Evolutionary conservation across 2,329 filamentous ascomycete genomes (phyloP).

Genomic region (Alternaria brassicae): DNA sequence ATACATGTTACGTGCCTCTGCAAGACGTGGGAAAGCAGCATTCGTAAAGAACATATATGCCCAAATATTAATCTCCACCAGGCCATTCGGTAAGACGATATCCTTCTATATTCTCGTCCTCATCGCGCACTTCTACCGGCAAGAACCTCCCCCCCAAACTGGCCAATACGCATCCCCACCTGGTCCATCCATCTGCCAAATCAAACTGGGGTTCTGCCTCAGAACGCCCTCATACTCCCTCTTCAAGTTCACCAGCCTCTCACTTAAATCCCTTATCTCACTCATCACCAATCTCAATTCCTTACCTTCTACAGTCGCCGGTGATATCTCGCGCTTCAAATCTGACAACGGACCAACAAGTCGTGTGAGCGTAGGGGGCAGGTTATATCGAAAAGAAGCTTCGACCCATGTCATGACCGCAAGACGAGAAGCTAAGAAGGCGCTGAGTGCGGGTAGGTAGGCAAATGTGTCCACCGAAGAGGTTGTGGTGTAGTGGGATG

Average conservation of each 20-base stretch:
- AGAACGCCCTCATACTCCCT: conserved; percentile 28
- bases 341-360: conserved; percentile 34
- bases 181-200: conserved; percentile 34
- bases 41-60: neutral
- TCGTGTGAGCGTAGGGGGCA: conserved; percentile 41
- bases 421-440: conserved; percentile 35
- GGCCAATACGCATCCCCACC: conserved; percentile 23
- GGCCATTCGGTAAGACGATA: neutral
- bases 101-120: neutral
- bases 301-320: conserved; percentile 33
- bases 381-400: conserved; percentile 40
- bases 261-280: conserved; percentile 33
- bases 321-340: conserved; percentile 30
- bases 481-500: conserved; percentile 1
- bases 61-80: neutral
- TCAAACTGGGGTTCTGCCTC: conserved; percentile 35
- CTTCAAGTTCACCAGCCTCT: conserved; percentile 32
- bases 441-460: conserved; percentile 34
- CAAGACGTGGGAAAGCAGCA: neutral
- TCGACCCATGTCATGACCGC: conserved; percentile 43
- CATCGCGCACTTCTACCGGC: neutral
- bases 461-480: conserved; percentile 10
- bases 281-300: conserved; percentile 34
- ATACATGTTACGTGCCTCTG: neutral
- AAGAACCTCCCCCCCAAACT: conserved; percentile 18